Evolutionary conservation across 1,139 yeast species (phyloP).

Genomic region (Neolecta irregularis): DNA sequence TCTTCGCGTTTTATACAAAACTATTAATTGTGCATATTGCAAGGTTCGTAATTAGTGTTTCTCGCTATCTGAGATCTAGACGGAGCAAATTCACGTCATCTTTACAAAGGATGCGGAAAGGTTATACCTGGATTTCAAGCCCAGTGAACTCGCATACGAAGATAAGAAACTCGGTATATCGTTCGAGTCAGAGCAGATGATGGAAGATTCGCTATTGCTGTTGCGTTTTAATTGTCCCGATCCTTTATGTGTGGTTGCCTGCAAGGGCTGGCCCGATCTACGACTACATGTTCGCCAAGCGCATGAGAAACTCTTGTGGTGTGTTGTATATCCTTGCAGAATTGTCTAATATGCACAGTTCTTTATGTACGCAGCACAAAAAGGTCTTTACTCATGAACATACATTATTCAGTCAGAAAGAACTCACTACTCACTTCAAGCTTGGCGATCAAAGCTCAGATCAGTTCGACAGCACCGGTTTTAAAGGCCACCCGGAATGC

Average conservation of each 20-base stretch:
- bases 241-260: constrained; percentile 29
- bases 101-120: constrained; percentile 39
- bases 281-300: constrained; percentile 46
- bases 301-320: constrained; percentile 45
- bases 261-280: constrained; percentile 39
- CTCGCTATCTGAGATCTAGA: constrained; percentile 16
- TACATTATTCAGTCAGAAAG: constrained; percentile 43
- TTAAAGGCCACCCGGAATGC: constrained; percentile 82
- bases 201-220: constrained; percentile 35
- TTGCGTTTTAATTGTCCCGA: constrained; percentile 45
- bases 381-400: constrained; percentile 66
- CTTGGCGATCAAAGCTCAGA: constrained; percentile 34
- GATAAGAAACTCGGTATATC: constrained; percentile 21
- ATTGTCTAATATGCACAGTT: constrained; percentile 15
- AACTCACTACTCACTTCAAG: constrained; percentile 52
- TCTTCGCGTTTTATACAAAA: constrained; percentile 65
- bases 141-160: constrained; percentile 24
- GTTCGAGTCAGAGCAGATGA: constrained; percentile 22
- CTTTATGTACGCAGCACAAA: constrained; percentile 59
- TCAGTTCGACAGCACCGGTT: constrained; percentile 37
- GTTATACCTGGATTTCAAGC: constrained; percentile 29
- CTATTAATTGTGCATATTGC: constrained; percentile 66
- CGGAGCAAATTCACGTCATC: constrained; percentile 44
- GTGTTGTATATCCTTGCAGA: neutral
- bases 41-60: constrained; percentile 17